Evolutionary conservation across 2,329 filamentous ascomycete species (phyloP).

Genomic region (Pseudogymnoascus sp.): DNA sequence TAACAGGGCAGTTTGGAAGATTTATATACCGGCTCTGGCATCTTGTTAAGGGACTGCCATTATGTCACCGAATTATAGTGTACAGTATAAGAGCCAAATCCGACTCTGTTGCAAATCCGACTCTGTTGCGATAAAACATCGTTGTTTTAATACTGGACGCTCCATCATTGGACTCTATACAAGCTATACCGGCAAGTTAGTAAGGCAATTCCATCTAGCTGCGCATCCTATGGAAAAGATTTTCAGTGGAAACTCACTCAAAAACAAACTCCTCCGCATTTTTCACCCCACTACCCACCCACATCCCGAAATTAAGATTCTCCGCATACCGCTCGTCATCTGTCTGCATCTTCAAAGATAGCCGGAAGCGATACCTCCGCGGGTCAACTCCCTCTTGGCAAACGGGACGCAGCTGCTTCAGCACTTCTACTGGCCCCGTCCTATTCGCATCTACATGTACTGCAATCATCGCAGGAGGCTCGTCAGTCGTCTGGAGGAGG

Average conservation of each 20-base stretch:
- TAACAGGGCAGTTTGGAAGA: too few species aligned
- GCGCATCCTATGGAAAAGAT: background rate
- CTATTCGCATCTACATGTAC: conserved; percentile 42
- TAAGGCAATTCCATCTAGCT: background rate
- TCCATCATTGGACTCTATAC: background rate
- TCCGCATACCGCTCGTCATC: conserved; percentile 41
- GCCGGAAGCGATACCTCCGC: conserved; percentile 37
- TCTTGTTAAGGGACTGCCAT: background rate
- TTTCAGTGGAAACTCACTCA: conserved; percentile 30
- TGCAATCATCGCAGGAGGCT: conserved; percentile 37
- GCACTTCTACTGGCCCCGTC: conserved; percentile 36
- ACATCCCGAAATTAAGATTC: conserved; percentile 42
- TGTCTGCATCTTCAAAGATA: conserved; percentile 43
- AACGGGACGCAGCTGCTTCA: conserved; percentile 21
- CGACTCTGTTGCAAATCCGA: background rate
- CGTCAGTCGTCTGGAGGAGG: conserved; percentile 40
- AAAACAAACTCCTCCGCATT: conserved; percentile 38
- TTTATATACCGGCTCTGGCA: background rate
- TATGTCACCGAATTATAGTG: background rate
- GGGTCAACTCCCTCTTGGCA: conserved; percentile 24
- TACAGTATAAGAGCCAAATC: background rate
- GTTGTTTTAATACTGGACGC: too few species aligned
- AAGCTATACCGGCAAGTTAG: background rate
- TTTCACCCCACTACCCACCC: conserved; percentile 43
- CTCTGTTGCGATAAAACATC: background rate